A percentile compares a stretch with the other conserved stretches of the same genome.
Evolutionary conservation across 108 stramenopile genomes (phyloP).

Genomic region (Pseudonitzschia multistriata): DNA sequence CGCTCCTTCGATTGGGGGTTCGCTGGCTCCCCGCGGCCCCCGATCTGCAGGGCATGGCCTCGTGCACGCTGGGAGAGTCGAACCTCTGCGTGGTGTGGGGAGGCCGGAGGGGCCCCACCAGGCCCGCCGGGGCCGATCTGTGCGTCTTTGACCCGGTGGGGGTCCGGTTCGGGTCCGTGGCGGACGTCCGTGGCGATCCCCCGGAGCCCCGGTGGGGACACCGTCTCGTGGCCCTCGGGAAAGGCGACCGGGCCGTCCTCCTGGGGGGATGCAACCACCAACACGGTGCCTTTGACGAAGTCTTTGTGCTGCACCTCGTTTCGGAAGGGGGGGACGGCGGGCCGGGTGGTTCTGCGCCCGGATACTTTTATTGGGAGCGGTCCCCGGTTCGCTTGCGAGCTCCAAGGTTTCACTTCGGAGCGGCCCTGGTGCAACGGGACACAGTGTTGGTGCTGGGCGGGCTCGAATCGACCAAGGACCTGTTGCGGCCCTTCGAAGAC

Average conservation of each 20-base stretch:
- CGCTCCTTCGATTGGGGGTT: not conserved
- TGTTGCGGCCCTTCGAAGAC: slow-evolving; percentile 14
- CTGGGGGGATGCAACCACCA: slow-evolving; percentile 1
- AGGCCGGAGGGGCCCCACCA: slow-evolving; percentile 39
- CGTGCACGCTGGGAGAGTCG: not conserved
- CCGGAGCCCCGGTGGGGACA: slow-evolving; percentile 77
- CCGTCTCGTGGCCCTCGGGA: slow-evolving; percentile 47
- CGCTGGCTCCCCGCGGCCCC: slow-evolving; percentile 13
- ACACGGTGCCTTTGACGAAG: slow-evolving; percentile 30
- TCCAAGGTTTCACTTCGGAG: slow-evolving; percentile 19
- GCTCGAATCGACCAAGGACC: slow-evolving; percentile 12
- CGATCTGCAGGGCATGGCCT: slow-evolving; percentile 34
- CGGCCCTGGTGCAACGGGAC: not conserved
- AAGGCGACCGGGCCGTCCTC: slow-evolving; percentile 6
- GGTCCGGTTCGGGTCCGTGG: not conserved
- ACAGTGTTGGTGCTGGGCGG: slow-evolving; percentile 14
- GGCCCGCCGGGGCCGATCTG: slow-evolving; percentile 30
- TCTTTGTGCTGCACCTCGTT: slow-evolving; percentile 24
- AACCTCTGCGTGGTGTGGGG: slow-evolving; percentile 46
- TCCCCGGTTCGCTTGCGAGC: slow-evolving; percentile 3
- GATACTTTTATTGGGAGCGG: slow-evolving; percentile 14
- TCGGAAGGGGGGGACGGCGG: not conserved
- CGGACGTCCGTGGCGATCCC: slow-evolving; percentile 35
- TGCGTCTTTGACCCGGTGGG: slow-evolving; percentile 8
- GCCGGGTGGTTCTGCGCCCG: not conserved